Evolutionary conservation across 257 asterid genomes (phyloP).

Genomic region (Mentha longifolia): DNA sequence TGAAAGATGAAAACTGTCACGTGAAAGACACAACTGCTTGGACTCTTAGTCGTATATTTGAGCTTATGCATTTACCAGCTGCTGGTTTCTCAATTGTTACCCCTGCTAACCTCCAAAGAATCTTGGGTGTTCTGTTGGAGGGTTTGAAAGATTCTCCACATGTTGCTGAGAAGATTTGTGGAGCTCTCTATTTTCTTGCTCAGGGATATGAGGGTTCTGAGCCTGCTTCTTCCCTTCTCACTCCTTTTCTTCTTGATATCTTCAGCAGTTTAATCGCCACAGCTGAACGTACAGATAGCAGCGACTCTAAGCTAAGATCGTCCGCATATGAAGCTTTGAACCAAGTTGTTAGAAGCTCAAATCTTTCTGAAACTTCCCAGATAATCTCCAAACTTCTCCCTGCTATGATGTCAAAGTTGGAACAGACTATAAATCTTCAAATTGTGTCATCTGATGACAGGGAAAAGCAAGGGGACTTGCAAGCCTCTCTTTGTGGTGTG

Average conservation of each 20-base stretch:
- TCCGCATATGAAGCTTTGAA: slow-evolving; percentile 80
- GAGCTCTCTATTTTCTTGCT: slow-evolving; percentile 81
- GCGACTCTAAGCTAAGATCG: slow-evolving; percentile 71
- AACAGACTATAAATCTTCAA: slow-evolving; percentile 59
- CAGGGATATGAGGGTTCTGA: slow-evolving; percentile 88
- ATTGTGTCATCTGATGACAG: slow-evolving; percentile 72
- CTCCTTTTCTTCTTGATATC: slow-evolving; percentile 67
- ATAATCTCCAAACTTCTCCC: slow-evolving; percentile 70
- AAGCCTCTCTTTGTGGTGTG: slow-evolving; percentile 87
- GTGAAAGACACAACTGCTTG: slow-evolving; percentile 93
- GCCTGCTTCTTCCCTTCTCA: slow-evolving; percentile 64
- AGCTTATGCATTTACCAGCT: slow-evolving; percentile 71
- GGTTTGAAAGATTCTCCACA: slow-evolving; percentile 73
- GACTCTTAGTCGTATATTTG: slow-evolving; percentile 92
- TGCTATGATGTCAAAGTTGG: slow-evolving; percentile 71
- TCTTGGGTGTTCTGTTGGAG: slow-evolving; percentile 64
- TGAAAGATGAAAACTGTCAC: slow-evolving; percentile 71
- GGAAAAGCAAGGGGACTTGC: slow-evolving; percentile 87
- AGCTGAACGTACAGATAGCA: slow-evolving; percentile 72
- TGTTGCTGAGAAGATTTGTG: slow-evolving; percentile 85
- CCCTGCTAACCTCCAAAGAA: slow-evolving; percentile 59
- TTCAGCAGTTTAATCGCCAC: slow-evolving; percentile 57
- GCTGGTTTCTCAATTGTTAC: slow-evolving; percentile 69
- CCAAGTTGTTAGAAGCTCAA: slow-evolving; percentile 75
- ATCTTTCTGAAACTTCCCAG: slow-evolving; percentile 66